Percentiles rank a stretch among this genome's conserved stretches.
Evolutionary conservation across 2,329 filamentous ascomycete species (phyloP).

Genomic region (Didymosphaeria variabile): DNA sequence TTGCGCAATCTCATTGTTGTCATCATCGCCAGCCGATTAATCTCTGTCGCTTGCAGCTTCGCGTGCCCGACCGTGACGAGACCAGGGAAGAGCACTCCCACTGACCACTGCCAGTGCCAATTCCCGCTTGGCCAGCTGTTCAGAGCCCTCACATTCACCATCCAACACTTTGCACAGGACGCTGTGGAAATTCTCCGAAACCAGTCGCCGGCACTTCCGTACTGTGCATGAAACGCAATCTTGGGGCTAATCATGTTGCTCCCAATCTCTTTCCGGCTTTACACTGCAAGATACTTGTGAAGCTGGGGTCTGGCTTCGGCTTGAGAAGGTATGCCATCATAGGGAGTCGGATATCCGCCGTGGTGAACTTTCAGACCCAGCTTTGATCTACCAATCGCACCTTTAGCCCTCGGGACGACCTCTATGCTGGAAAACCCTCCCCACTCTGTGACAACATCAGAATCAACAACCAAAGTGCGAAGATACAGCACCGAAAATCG

Average conservation of each 20-base stretch:
- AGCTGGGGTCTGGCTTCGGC: no score
- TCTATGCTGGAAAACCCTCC: neutral
- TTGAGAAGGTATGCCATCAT: no score
- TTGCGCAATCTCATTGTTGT: conserved; percentile 10
- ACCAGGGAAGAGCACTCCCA: neutral
- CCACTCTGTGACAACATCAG: neutral
- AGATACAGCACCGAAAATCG: neutral
- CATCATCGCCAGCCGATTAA: neutral
- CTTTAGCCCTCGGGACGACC: conserved; percentile 9
- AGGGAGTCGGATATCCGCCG: neutral
- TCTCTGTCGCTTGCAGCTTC: neutral
- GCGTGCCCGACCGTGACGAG: neutral
- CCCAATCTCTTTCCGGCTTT: neutral
- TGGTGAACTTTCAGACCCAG: neutral
- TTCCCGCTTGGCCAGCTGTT: neutral
- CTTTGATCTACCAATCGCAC: conserved; percentile 4
- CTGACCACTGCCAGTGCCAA: neutral
- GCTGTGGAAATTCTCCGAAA: conserved; percentile 1
- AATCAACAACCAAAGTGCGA: neutral
- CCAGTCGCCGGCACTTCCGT: conserved; percentile 6
- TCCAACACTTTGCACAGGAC: neutral
- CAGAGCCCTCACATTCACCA: neutral
- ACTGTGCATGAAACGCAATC: neutral
- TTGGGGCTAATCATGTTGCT: neutral
- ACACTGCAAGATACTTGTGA: neutral